Evolutionary conservation across 1,284 basidiomycete genomes (phyloP), one percentile per base, ranked within the genome.

Genomic region (Apiotrichum brassicae): DNA sequence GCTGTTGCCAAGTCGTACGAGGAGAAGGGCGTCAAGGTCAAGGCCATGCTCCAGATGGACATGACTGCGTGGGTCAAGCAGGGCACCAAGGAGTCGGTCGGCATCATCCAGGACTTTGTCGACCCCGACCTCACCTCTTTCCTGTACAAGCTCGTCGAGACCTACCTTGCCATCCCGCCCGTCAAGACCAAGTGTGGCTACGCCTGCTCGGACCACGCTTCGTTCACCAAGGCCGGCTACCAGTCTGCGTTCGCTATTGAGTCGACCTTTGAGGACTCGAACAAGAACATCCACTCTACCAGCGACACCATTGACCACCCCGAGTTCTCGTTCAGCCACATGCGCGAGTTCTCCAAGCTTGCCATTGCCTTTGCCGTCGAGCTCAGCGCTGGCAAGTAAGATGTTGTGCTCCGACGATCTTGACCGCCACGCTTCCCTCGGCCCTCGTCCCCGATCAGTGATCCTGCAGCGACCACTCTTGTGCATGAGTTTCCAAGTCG

Each of bases 61-160:
- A 93, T 94, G 87, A 70, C 63, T 7, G 94, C 93, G 50, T 98
- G 89, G 84, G 88, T 98, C 62, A 94, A 94, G 81, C 72, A 76
- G 57, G 93, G 91, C 38, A 89, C 88, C 19, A 74, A 77, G 54
- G 90, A 94, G 75, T 82, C 84, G 73, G 84, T 95, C 56, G 94
- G 93, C 24, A 80, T 98, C 52, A 89, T 97, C 61, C 82, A 81
- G 45, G 94, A 98, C 75, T 95, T 79, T 67, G 85, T 87, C 42
- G 83, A 92, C 66, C 71, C 79, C 9, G 75, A 71, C 42, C 63
- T 77, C 57, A 94, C 91, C 6, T 73, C 80, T 36, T 87, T 87
- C 73, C 84, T 97, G 72, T 85, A 82, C 73, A 71, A 55, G 4
- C 57, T 77, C 24, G 81, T 94, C 5, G 79, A 86, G 24, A 70